Conservation (phyloP, 2,329 filamentous ascomycete genomes). For the Ophiosphaerella korrae region DNA sequence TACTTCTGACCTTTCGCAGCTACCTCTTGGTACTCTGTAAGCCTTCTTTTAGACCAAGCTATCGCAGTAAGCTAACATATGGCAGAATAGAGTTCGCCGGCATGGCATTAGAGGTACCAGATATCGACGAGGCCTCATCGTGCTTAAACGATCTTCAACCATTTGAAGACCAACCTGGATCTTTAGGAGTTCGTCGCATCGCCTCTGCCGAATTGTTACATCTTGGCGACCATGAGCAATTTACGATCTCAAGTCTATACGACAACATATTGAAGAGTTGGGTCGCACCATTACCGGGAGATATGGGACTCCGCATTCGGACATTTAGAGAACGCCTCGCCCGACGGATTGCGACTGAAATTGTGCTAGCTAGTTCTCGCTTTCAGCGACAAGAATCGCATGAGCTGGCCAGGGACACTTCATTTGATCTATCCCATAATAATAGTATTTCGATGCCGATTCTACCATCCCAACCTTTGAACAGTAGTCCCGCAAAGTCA, state of each 20-base stretch:
- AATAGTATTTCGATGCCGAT: conserved; percentile 23
- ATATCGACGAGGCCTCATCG: conserved; percentile 39
- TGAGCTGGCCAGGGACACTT: conserved; percentile 12
- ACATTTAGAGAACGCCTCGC: conserved; percentile 39
- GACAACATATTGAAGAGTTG: conserved; percentile 39
- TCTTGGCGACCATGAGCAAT: conserved; percentile 9
- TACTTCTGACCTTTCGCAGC: conserved; percentile 3
- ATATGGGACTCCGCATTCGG: conserved; percentile 30
- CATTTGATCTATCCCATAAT: conserved; percentile 12
- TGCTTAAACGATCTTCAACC: conserved; percentile 25
- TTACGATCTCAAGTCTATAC: conserved; percentile 33
- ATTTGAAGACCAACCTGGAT: neutral
- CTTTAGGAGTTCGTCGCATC: conserved; percentile 19
- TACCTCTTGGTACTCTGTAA: conserved; percentile 31
- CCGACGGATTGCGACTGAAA: conserved; percentile 44
- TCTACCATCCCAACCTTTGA: conserved; percentile 21
- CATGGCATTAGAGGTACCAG: conserved; percentile 22
- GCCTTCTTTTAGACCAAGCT: neutral
- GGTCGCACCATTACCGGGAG: conserved; percentile 35
- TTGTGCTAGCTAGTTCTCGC: conserved; percentile 44
- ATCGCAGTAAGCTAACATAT: conserved; percentile 5
- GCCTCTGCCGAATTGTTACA: conserved; percentile 20
- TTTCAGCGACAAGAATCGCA: conserved; percentile 12
- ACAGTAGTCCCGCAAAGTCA: neutral
- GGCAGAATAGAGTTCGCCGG: conserved; percentile 29